These are phyloP conservation scores for Ehretia macrophylla DNA, from an alignment of 257 asterid species.

Conservation along the genomic window DNA sequence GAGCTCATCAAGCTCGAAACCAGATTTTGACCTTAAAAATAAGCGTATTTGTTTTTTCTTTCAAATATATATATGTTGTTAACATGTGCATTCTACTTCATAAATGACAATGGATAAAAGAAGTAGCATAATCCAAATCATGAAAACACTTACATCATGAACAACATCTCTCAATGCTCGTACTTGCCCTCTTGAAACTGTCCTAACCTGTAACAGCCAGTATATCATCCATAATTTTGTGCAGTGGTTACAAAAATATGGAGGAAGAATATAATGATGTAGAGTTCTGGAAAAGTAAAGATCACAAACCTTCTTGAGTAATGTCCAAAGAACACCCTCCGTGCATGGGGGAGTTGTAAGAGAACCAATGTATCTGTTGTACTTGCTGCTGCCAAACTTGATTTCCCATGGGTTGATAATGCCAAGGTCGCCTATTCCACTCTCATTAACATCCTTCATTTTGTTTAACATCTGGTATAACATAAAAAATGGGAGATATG, in stretches of 20 bases:
- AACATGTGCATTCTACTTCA: too few species aligned
- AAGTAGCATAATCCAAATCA: too few species aligned
- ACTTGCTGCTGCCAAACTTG: slow-evolving; percentile 47
- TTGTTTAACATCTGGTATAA: slow-evolving; percentile 34
- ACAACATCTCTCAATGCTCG: slow-evolving; percentile 47
- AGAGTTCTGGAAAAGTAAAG: background rate
- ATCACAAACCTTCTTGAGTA: slow-evolving; percentile 13
- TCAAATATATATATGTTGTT: too few species aligned
- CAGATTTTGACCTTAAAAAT: too few species aligned
- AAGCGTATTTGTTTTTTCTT: too few species aligned
- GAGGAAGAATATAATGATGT: too few species aligned
- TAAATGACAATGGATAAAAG: too few species aligned
- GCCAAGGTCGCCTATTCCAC: slow-evolving; percentile 33
- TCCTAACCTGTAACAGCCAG: slow-evolving; percentile 37
- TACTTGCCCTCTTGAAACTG: slow-evolving; percentile 59
- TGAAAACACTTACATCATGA: slow-evolving; percentile 52
- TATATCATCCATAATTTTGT: background rate
- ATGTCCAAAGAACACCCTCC: slow-evolving; percentile 72
- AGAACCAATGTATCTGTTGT: slow-evolving; percentile 69
- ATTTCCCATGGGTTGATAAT: slow-evolving; percentile 38
- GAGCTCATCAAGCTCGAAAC: too few species aligned
- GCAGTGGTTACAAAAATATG: too few species aligned
- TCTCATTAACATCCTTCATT: slow-evolving; percentile 7
- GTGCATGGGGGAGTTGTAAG: slow-evolving; percentile 87
- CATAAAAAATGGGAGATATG: too few species aligned